Percentiles rank a stretch among this genome's conserved stretches.
Conservation (phyloP, 345 rosid genomes). For the Litchi chinensis region DNA sequence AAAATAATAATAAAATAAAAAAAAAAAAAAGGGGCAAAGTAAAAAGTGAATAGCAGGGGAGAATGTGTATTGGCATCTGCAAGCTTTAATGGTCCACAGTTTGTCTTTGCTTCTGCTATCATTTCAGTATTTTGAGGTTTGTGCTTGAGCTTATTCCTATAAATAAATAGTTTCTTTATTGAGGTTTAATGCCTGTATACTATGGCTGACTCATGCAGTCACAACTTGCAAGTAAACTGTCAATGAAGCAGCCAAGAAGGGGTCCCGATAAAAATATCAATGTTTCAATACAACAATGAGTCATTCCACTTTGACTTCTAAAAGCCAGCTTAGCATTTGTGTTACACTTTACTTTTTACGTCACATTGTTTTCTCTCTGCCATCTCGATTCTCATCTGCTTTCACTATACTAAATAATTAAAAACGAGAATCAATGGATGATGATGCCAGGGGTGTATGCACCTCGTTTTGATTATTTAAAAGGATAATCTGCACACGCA, state of each 20-base stretch:
- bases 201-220: neutral
- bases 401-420: no score
- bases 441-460: no score
- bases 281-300: neutral
- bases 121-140: neutral
- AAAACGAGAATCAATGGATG: no score
- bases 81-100: neutral
- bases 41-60: neutral
- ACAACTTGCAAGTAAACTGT: neutral
- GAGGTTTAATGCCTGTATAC: neutral
- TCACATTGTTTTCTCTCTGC: no score
- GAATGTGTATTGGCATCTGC: neutral
- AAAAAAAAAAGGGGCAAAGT: neutral
- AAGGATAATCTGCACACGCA: no score
- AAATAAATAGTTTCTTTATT: no score
- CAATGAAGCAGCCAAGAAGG: neutral
- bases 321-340: neutral
- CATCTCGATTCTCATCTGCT: neutral
- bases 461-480: no score
- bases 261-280: neutral
- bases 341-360: neutral
- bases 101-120: conserved; percentile 3
- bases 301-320: conserved; percentile 1
- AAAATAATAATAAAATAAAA: no score
- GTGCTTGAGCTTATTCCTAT: neutral